Conservation (phyloP, 2,329 filamentous ascomycete species). For the Monilinia polystroma region DNA sequence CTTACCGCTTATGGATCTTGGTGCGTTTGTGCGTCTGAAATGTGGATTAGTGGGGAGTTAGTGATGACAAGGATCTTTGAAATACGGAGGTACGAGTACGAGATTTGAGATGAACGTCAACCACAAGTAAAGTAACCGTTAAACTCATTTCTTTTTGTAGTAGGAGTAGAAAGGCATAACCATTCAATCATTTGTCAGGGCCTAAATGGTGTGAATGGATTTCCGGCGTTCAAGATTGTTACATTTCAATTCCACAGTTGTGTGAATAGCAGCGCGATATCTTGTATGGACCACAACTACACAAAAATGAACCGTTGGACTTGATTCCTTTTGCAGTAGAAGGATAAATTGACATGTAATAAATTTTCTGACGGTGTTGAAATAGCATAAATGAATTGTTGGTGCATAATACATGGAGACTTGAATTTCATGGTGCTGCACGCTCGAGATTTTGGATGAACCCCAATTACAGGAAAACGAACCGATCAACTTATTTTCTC, state of each 20-base stretch:
- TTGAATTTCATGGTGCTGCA: neutral
- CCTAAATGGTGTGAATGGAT: neutral
- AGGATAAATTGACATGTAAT: neutral
- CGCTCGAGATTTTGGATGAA: neutral
- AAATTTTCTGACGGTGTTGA: neutral
- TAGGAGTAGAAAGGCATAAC: neutral
- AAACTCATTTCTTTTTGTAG: neutral
- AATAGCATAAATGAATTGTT: neutral
- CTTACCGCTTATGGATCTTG: neutral
- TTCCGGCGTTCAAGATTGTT: neutral
- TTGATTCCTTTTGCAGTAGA: neutral
- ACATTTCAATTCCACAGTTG: neutral
- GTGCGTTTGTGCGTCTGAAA: neutral
- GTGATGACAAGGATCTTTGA: neutral
- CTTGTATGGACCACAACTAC: neutral
- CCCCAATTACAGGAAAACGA: neutral
- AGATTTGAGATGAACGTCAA: neutral
- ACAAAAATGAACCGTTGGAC: neutral
- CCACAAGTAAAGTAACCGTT: neutral
- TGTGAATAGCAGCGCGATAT: neutral
- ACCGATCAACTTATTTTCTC: neutral
- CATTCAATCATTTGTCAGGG: neutral
- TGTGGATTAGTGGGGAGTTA: neutral
- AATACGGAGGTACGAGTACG: conserved; percentile 14
- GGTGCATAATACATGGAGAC: neutral